A percentile compares a stretch with the other conserved stretches of the same genome.
Conservation (phyloP, 495 filamentous ascomycete species). For the Neurospora hispaniola region DNA sequence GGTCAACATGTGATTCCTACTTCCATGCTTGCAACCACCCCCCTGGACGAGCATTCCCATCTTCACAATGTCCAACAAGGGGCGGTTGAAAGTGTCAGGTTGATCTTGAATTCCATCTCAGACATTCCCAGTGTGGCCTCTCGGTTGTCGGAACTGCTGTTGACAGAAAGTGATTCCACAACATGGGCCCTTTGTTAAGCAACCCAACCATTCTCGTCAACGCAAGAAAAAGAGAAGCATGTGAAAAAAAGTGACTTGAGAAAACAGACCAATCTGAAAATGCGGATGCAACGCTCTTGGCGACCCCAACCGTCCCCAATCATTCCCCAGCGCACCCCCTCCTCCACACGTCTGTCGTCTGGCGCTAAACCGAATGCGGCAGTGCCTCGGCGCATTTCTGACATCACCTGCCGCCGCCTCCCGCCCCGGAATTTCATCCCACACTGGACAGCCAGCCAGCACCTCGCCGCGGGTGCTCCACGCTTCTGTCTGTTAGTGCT, state of each 20-base stretch:
- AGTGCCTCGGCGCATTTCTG: slow-evolving; percentile 28
- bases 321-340: background rate
- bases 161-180: background rate
- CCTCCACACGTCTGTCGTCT: background rate
- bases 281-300: background rate
- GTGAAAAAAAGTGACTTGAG: background rate
- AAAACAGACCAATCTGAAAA: background rate
- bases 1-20: background rate
- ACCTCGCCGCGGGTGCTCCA: background rate
- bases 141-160: background rate
- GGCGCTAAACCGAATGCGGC: slow-evolving; percentile 20
- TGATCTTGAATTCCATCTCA: background rate
- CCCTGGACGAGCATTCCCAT: background rate
- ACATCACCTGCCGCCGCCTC: slow-evolving; percentile 22
- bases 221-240: background rate
- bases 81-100: background rate
- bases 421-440: background rate
- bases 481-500: background rate
- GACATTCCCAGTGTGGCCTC: background rate
- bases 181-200: background rate
- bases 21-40: background rate
- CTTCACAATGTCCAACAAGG: background rate
- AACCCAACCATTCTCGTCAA: background rate
- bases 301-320: background rate
- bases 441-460: background rate